Percentiles rank a stretch among this genome's conserved stretches.
phyloP scores from a whole-genome alignment of 352 stramenopile species.

The Blastocystis sp. region DNA sequence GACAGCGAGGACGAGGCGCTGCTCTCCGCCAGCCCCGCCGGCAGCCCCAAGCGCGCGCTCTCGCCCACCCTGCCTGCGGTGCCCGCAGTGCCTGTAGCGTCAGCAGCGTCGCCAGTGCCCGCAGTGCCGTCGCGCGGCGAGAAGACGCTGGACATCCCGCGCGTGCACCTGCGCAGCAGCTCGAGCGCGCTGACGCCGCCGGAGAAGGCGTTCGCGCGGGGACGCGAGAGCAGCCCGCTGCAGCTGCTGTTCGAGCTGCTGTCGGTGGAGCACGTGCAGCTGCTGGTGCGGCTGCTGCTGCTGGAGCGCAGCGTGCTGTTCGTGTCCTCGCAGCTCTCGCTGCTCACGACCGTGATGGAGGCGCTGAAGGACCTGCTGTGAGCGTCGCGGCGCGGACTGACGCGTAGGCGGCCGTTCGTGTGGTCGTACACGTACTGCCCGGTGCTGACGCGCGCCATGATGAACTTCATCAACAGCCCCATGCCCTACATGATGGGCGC shows the following conservation, averaged over 20 bases:
- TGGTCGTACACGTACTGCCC: slow-evolving; percentile 61
- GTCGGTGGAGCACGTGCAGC: slow-evolving; percentile 12
- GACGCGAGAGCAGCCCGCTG: not conserved
- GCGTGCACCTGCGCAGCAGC: not conserved
- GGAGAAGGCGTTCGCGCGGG: not conserved
- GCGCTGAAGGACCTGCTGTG: slow-evolving; percentile 60
- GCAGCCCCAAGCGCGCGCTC: not conserved
- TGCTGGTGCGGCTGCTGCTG: slow-evolving; percentile 28
- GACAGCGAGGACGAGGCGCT: not conserved
- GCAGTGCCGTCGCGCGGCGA: not conserved
- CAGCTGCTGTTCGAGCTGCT: slow-evolving; percentile 11
- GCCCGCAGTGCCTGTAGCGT: no score
- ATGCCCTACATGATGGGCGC: slow-evolving; percentile 65
- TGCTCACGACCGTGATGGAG: slow-evolving; percentile 34
- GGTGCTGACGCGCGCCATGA: not conserved
- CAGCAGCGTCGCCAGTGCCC: no score
- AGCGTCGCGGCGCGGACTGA: not conserved
- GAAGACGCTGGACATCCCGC: not conserved
- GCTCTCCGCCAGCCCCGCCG: not conserved
- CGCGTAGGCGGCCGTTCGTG: slow-evolving; percentile 41
- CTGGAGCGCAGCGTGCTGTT: slow-evolving; percentile 42
- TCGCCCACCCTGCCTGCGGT: not conserved
- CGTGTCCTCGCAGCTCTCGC: slow-evolving; percentile 30
- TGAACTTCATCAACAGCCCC: slow-evolving; percentile 51
- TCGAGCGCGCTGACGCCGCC: not conserved